phyloP scores from a whole-genome alignment of 2,329 filamentous ascomycete genomes.

The Rugonectria rugulosa region DNA sequence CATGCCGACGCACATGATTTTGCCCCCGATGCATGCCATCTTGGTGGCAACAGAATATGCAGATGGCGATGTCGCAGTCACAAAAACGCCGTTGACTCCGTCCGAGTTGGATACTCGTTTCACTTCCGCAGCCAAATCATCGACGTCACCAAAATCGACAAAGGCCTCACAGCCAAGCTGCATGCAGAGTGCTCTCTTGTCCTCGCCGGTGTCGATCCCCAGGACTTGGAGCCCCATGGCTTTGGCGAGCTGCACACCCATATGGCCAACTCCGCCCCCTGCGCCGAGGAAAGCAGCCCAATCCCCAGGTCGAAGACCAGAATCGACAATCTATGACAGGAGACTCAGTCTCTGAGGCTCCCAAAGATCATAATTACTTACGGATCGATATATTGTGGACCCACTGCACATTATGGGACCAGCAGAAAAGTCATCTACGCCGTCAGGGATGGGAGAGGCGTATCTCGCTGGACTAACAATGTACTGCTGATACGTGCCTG shows the following conservation, averaged over 20 bases:
- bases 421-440: not conserved
- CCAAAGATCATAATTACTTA: too few relatives aligned
- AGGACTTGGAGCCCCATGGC: slow-evolving; percentile 1
- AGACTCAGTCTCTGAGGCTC: too few relatives aligned
- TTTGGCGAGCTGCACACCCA: slow-evolving; percentile 6
- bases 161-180: not conserved
- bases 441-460: not conserved
- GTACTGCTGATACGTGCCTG: not conserved
- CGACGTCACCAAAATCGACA: not conserved
- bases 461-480: not conserved
- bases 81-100: not conserved
- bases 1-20: slow-evolving; percentile 22
- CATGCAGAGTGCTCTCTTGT: not conserved
- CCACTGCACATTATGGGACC: slow-evolving; percentile 1
- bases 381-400: not conserved
- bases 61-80: not conserved
- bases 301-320: not conserved
- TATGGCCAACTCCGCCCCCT: slow-evolving; percentile 1
- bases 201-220: not conserved
- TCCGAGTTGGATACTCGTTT: not conserved
- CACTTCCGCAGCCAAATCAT: not conserved
- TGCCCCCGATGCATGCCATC: slow-evolving; percentile 10
- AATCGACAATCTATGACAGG: too few relatives aligned
- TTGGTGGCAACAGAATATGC: not conserved
- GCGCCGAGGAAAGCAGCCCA: not conserved